Evolutionary conservation across 2,329 filamentous ascomycete genomes (phyloP).

Genomic region (Diaporthe helianthi): DNA sequence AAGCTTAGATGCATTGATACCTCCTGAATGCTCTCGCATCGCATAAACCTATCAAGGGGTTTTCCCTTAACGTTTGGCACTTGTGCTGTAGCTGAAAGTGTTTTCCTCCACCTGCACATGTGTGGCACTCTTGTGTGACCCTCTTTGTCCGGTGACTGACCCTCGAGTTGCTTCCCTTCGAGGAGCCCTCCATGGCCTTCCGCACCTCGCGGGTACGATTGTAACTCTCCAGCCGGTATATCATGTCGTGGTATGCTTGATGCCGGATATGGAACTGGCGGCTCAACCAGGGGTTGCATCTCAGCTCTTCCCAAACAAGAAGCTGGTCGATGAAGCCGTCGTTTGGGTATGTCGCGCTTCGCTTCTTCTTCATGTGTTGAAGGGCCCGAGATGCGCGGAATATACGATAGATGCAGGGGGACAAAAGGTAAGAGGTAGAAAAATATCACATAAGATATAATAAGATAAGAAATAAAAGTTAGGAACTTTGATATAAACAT

Average conservation of each 20-base stretch:
- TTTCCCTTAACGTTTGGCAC: background rate
- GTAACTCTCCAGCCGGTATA: background rate
- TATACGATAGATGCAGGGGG: too few relatives aligned
- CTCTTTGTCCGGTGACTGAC: background rate
- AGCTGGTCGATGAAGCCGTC: conserved; percentile 38
- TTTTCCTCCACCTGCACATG: too few relatives aligned
- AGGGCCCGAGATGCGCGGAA: conserved; percentile 16
- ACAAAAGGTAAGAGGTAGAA: too few relatives aligned
- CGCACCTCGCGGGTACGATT: background rate
- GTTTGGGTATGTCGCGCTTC: conserved; percentile 35
- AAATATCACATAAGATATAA: too few relatives aligned
- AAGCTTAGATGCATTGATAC: conserved; percentile 18
- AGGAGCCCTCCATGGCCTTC: background rate
- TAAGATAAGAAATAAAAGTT: too few relatives aligned
- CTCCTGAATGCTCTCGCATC: background rate
- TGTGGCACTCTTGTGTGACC: background rate
- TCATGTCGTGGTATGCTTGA: background rate
- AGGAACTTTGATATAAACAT: too few relatives aligned
- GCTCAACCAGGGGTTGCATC: conserved; percentile 36
- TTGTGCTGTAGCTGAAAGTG: background rate
- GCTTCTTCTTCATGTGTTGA: conserved; percentile 30
- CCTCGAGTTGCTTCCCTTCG: too few relatives aligned
- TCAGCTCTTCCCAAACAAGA: conserved; percentile 36
- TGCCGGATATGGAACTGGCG: background rate
- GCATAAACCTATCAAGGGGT: too few relatives aligned